Percentiles rank a stretch among this genome's conserved stretches.
These are phyloP conservation scores for Globisporangium mamillatum DNA, from an alignment of 352 stramenopile genomes.

Conservation along the genomic window DNA sequence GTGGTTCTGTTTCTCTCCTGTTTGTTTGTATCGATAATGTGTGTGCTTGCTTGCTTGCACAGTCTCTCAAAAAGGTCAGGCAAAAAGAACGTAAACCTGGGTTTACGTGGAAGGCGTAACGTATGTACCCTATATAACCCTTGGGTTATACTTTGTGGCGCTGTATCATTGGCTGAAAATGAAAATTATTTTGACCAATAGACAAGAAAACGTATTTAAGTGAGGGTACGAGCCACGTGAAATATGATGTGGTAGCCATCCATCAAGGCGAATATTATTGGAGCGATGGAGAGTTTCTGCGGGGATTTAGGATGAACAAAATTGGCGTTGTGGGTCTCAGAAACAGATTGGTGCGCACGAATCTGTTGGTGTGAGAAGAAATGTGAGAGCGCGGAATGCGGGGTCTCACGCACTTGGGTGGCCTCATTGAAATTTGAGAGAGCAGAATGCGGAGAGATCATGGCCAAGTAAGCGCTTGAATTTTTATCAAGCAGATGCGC, in stretches of 20 bases:
- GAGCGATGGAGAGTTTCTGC: background rate
- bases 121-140: background rate
- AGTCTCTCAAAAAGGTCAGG: background rate
- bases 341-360: background rate
- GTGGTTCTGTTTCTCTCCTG: background rate
- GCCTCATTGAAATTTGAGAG: background rate
- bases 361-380: background rate
- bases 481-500: background rate
- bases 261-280: background rate
- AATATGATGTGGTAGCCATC: background rate
- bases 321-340: background rate
- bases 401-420: too few species aligned
- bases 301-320: background rate
- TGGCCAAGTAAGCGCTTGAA: background rate
- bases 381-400: background rate
- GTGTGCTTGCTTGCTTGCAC: background rate
- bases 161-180: background rate
- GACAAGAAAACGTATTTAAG: background rate
- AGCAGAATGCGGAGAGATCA: background rate
- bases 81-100: background rate
- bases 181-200: background rate
- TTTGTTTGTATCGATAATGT: conserved; percentile 2
- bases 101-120: background rate
- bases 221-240: background rate
- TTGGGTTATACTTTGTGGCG: background rate